A percentile compares a stretch with the other conserved stretches of the same genome.
Conservation (phyloP, 805 yeast genomes). For the Saturnispora saitoi region DNA sequence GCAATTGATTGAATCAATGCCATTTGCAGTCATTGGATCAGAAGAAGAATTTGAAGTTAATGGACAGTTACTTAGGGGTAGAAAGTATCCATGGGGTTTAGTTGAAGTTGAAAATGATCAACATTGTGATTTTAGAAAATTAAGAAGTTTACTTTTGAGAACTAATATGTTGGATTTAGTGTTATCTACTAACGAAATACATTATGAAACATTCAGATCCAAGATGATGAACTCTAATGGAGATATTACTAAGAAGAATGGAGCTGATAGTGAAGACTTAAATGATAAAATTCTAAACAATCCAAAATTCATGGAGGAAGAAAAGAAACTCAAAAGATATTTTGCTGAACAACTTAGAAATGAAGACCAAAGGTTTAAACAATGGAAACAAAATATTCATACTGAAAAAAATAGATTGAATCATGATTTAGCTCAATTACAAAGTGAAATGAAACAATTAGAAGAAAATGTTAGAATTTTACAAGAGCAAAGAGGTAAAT, state of each 20-base stretch:
- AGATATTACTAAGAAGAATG: conserved; percentile 6
- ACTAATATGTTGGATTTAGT: conserved; percentile 79
- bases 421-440: conserved; percentile 87
- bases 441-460: conserved; percentile 59
- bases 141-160: conserved; percentile 70
- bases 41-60: conserved; percentile 61
- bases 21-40: conserved; percentile 76
- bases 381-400: conserved; percentile 96
- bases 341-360: conserved; percentile 95
- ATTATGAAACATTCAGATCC: conserved; percentile 73
- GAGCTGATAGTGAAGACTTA: conserved; percentile 17
- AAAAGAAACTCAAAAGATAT: conserved; percentile 83
- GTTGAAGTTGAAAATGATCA: conserved; percentile 81
- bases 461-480: conserved; percentile 68
- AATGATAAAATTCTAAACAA: conserved; percentile 46
- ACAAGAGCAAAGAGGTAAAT: conserved; percentile 42
- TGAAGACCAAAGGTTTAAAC: conserved; percentile 95
- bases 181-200: conserved; percentile 69
- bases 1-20: conserved; percentile 75
- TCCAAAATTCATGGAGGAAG: conserved; percentile 95
- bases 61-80: conserved; percentile 63
- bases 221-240: conserved; percentile 48
- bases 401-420: conserved; percentile 91
- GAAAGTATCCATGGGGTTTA: conserved; percentile 86
- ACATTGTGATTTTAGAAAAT: conserved; percentile 78